Base-by-base conservation (phyloP, 306 rosid genomes). In the Corylus avellana region DNA sequence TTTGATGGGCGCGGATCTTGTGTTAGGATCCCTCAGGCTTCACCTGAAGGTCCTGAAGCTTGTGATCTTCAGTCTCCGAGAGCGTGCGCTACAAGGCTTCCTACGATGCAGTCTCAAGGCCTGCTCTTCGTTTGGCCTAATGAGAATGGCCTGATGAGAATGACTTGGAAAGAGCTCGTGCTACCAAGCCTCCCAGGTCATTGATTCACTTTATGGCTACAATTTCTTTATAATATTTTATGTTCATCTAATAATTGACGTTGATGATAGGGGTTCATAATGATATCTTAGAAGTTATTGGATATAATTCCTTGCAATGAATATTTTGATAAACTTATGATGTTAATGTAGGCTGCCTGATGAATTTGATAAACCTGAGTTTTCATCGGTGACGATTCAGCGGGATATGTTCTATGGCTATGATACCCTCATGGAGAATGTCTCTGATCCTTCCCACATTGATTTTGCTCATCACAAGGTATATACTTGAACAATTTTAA, bases 381-480 rank as follows among this genome's bases (percentile, higher is more conserved):
- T 91, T 87, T 95, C 98, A 0, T 86, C 97, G 0, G 98, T 92
- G 76, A 95, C 96, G 68, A 92, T 95, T 89, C 98, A 95, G 89
- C 98, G 98, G n/a, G 98, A 95, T 88, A 92, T 94, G 69, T 94
- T 90, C 79, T 94, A 94, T 82, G 98, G 98, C 77, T 92, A 95
- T 32, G 98, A 95, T 80, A 95, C 98, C 48, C 94, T 95, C 50
- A 95, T 95, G 98, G 98, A 94, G 88, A 95, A 95, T 87, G 98
- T 95, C 73, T 91, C 97, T 46, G 98, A 95, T 75, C 98, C 98
- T 77, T 95, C 98, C 66, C 98, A 94, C 79, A 94, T 91, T 78
- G 97, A 94, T 75, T 94, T 94, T 80, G 98, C 98, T 85, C 98
- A 94, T 87, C 98, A 94, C 92, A 94, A 92, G 97, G 98, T 94